Conservation (phyloP, 2,329 filamentous ascomycete species). For the Aspergillus aculeatus region DNA sequence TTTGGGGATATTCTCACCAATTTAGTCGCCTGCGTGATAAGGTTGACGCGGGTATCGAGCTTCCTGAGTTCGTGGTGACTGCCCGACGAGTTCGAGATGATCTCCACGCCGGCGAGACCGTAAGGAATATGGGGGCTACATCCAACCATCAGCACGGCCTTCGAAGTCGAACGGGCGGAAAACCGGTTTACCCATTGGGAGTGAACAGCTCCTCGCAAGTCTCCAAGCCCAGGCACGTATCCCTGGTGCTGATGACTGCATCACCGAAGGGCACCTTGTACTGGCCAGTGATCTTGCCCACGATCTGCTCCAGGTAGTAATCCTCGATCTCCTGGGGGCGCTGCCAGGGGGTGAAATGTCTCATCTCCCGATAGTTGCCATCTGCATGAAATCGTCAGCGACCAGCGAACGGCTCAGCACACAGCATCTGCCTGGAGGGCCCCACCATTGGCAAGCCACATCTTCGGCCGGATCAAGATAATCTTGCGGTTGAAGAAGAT, state of each 20-base stretch:
- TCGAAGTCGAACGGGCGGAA: background rate
- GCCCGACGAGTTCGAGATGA: constrained; percentile 69
- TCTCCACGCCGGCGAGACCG: constrained; percentile 64
- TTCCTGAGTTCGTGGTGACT: constrained; percentile 69
- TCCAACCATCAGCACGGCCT: constrained; percentile 20
- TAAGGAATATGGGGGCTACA: constrained; percentile 56
- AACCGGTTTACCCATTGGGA: constrained; percentile 41
- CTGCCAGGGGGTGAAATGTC: constrained; percentile 65
- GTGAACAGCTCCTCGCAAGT: constrained; percentile 70
- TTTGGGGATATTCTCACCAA: constrained; percentile 15
- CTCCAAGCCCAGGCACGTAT: constrained; percentile 63
- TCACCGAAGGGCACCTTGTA: constrained; percentile 66
- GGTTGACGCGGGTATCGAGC: constrained; percentile 60
- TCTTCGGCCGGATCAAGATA: constrained; percentile 69
- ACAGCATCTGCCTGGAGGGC: background rate
- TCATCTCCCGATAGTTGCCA: constrained; percentile 63
- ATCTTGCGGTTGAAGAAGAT: constrained; percentile 66
- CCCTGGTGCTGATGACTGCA: constrained; percentile 60
- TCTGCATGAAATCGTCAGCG: constrained; percentile 33
- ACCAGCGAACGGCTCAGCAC: background rate
- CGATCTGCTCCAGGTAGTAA: constrained; percentile 61
- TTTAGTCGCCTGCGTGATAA: constrained; percentile 65
- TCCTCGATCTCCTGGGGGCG: constrained; percentile 58
- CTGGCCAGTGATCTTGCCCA: constrained; percentile 57
- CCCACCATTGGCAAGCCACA: constrained; percentile 63